Conservation (phyloP, 495 filamentous ascomycete genomes). For the Parathielavia hyrcaniae region DNA sequence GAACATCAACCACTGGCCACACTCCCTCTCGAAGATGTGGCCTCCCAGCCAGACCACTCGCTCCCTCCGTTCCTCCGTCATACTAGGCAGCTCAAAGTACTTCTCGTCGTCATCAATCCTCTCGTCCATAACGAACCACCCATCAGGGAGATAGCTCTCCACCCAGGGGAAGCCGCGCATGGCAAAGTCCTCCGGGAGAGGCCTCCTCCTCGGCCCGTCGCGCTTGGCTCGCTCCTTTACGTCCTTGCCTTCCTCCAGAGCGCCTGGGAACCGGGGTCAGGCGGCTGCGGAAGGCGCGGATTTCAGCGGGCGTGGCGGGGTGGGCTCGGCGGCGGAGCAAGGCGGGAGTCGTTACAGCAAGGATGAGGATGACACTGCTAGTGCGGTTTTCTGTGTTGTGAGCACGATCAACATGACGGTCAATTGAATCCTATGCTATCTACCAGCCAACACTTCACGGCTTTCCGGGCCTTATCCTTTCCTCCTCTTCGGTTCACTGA, state of each 20-base stretch:
- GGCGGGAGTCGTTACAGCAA: neutral
- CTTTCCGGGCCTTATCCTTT: neutral
- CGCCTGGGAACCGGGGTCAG: neutral
- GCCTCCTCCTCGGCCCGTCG: slow-evolving; percentile 29
- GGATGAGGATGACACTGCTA: neutral
- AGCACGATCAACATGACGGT: neutral
- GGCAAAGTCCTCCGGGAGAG: slow-evolving; percentile 77
- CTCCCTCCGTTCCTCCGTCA: no score
- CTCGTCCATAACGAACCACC: no score
- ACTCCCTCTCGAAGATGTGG: no score
- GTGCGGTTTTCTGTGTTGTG: neutral
- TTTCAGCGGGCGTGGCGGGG: neutral
- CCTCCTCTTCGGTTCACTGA: neutral
- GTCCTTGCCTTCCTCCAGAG: no score
- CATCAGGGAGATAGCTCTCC: slow-evolving; percentile 61
- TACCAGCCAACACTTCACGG: neutral
- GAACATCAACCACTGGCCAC: slow-evolving; percentile 60
- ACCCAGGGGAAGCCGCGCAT: slow-evolving; percentile 72
- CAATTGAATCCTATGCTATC: neutral
- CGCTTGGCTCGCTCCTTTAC: no score
- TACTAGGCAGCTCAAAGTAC: no score
- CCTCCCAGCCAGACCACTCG: no score
- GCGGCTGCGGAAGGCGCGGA: neutral
- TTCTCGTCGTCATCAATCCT: no score
- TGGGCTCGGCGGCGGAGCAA: neutral